Conservation (phyloP, 2,329 filamentous ascomycete genomes). For the Cladosporium velox region DNA sequence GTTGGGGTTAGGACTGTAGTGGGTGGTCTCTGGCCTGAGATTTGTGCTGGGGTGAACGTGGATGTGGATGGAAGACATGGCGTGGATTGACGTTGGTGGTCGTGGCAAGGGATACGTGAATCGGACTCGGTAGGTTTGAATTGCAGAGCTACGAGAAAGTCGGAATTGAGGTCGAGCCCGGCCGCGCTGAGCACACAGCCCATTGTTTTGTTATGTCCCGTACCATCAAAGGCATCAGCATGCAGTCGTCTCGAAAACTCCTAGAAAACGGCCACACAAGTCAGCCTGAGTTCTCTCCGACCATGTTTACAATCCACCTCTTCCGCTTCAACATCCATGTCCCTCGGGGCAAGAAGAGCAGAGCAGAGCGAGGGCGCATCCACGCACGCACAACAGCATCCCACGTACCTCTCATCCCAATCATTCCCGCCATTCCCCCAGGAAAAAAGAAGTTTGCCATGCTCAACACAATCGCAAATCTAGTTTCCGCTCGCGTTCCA, state of each 20-base stretch:
- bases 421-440: slow-evolving; percentile 1
- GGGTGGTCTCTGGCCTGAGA: neutral
- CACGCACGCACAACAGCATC: neutral
- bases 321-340: neutral
- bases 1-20: neutral
- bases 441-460: neutral
- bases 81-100: neutral
- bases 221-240: slow-evolving; percentile 18
- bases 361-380: neutral
- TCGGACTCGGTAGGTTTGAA: slow-evolving; percentile 21
- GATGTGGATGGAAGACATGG: neutral
- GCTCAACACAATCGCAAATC: slow-evolving; percentile 5
- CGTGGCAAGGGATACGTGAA: neutral
- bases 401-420: slow-evolving; percentile 21
- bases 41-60: neutral
- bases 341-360: neutral
- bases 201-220: slow-evolving; percentile 12
- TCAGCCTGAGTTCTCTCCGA: slow-evolving; percentile 10
- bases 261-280: slow-evolving; percentile 11
- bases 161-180: slow-evolving; percentile 16
- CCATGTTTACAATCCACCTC: neutral
- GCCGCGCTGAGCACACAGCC: slow-evolving; percentile 16
- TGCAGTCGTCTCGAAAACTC: slow-evolving; percentile 18
- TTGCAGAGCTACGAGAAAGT: slow-evolving; percentile 22
- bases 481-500: slow-evolving; percentile 72